Evolutionary conservation across 768 basidiomycete species (phyloP).

Genomic region (Royoungia palumana): DNA sequence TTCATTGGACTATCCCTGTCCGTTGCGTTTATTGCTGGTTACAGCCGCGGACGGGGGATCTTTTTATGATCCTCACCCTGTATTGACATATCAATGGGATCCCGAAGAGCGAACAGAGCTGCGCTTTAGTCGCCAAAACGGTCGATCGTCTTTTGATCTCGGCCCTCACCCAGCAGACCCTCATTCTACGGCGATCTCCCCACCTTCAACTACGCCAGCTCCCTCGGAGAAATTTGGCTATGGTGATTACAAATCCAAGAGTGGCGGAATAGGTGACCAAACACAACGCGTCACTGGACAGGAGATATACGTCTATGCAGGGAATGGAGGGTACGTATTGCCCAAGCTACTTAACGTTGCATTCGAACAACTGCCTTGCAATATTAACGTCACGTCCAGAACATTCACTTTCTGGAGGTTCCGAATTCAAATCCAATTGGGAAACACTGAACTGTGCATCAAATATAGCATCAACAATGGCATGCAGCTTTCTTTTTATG

Average conservation of each 20-base stretch:
- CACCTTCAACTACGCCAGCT: conserved; percentile 2
- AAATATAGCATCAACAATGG: conserved; percentile 82
- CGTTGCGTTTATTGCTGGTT: neutral
- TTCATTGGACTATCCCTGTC: neutral
- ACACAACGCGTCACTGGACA: conserved; percentile 52
- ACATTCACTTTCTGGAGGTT: conserved; percentile 96
- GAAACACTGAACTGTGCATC: conserved; percentile 67
- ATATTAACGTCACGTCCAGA: conserved; percentile 35
- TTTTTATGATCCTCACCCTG: conserved; percentile 70
- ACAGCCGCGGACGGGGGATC: conserved; percentile 77
- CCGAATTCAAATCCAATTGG: conserved; percentile 75
- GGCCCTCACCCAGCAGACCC: conserved; percentile 77
- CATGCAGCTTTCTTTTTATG: conserved; percentile 71
- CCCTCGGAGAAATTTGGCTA: conserved; percentile 4
- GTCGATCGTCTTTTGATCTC: conserved; percentile 46
- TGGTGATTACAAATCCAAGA: conserved; percentile 19
- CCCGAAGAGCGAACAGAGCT: conserved; percentile 38
- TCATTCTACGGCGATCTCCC: conserved; percentile 44
- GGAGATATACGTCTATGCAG: conserved; percentile 69
- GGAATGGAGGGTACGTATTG: conserved; percentile 48
- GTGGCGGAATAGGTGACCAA: conserved; percentile 26
- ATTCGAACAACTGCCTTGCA: neutral
- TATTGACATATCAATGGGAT: conserved; percentile 72
- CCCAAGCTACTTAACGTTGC: neutral
- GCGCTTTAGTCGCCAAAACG: conserved; percentile 20